phyloP scores from a whole-genome alignment of 108 stramenopile species.

The Cyclotella cryptica region DNA sequence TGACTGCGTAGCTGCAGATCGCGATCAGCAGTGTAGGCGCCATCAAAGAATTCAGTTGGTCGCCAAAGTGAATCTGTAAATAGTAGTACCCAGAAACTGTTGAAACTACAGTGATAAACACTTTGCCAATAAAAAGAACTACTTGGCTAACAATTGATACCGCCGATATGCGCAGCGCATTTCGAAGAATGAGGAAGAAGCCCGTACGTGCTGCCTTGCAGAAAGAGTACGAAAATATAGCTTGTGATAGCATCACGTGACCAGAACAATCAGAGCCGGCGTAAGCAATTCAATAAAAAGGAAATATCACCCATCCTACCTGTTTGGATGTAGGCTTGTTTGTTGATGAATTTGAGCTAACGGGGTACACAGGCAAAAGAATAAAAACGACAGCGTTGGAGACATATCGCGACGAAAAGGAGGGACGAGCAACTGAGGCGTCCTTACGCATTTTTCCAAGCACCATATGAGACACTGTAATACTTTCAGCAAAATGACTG shows the following conservation, averaged over 20 bases:
- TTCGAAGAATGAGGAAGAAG: slow-evolving; percentile 82
- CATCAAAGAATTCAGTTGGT: slow-evolving; percentile 35
- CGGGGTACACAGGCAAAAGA: background rate
- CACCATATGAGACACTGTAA: slow-evolving; percentile 86
- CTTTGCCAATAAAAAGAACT: slow-evolving; percentile 73
- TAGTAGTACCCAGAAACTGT: slow-evolving; percentile 27
- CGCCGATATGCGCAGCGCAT: slow-evolving; percentile 58
- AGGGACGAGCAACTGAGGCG: background rate
- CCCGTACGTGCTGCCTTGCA: slow-evolving; percentile 66
- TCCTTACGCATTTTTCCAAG: slow-evolving; percentile 64
- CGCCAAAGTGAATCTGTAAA: slow-evolving; percentile 24
- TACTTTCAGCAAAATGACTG: slow-evolving; percentile 74
- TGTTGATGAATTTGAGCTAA: slow-evolving; percentile 72
- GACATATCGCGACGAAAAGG: background rate
- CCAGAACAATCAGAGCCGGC: background rate
- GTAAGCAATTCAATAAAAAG: too few species aligned
- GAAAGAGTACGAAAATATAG: slow-evolving; percentile 85
- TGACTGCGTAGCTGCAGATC: slow-evolving; percentile 35
- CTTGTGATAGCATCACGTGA: slow-evolving; percentile 3
- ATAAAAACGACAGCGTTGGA: background rate
- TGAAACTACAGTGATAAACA: slow-evolving; percentile 67
- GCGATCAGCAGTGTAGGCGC: slow-evolving; percentile 43
- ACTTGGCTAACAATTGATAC: slow-evolving; percentile 56
- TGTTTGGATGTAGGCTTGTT: slow-evolving; percentile 87
- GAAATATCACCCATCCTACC: slow-evolving; percentile 25